Percentiles rank a stretch among this genome's conserved stretches.
phyloP scores from a whole-genome alignment of 2,329 filamentous ascomycete genomes.

The Ophiostoma triangulosporum region DNA sequence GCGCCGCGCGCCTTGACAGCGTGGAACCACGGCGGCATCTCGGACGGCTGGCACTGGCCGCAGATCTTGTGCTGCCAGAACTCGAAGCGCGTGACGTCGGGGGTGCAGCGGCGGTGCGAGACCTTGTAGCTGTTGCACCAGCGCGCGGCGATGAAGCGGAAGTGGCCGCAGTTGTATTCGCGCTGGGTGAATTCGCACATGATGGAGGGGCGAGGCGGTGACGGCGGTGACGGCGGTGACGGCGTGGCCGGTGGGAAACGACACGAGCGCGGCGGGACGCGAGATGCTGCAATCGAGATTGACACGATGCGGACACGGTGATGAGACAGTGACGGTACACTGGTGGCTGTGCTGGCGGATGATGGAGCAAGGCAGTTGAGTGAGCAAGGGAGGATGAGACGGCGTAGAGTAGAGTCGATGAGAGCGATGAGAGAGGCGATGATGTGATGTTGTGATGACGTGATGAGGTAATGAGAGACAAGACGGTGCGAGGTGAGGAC shows the following conservation, averaged over 20 bases:
- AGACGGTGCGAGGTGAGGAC: neutral
- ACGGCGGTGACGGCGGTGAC: neutral
- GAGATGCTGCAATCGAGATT: too few relatives aligned
- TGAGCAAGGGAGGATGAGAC: neutral
- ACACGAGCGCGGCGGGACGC: too few relatives aligned
- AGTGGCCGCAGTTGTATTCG: constrained; percentile 24
- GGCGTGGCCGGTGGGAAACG: too few relatives aligned
- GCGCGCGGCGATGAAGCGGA: constrained; percentile 23
- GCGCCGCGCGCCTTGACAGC: constrained; percentile 25
- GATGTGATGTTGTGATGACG: neutral
- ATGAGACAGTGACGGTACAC: neutral
- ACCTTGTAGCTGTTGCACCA: constrained; percentile 22
- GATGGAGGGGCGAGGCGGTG: constrained; percentile 9
- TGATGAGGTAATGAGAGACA: neutral
- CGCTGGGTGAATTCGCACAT: constrained; percentile 39
- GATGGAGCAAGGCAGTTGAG: neutral
- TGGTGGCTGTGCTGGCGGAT: too few relatives aligned
- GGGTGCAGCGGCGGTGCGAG: constrained; percentile 22
- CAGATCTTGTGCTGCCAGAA: constrained; percentile 14
- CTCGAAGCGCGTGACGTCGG: constrained; percentile 23
- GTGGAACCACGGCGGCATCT: constrained; percentile 23
- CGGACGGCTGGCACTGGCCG: constrained; percentile 25
- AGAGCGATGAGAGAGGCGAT: neutral
- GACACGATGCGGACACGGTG: too few relatives aligned
- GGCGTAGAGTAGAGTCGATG: neutral